Evolutionary conservation across 2,329 filamentous ascomycete species (phyloP), one percentile per base, ranked within the genome.

Genomic region (Aspergillus phoenicis): DNA sequence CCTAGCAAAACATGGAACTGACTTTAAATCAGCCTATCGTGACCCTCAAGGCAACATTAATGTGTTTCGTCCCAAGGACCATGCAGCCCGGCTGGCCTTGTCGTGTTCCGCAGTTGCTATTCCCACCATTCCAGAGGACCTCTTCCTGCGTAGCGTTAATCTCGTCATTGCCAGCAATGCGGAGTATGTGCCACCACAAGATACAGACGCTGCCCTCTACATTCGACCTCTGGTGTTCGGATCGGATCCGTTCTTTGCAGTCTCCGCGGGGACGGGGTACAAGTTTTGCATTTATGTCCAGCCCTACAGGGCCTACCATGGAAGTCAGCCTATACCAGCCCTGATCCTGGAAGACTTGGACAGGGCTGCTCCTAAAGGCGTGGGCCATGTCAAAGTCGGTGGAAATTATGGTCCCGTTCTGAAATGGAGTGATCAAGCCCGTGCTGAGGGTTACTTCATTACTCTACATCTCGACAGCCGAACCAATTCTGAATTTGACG

Each of bases 371-470:
- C 73, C 75, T 0, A 64, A 63, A 15, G 75, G 75, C 2, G 70
- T 68, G 1, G 74, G 75, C 2, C 62, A 64, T 33, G 73, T 66
- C 28, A 77, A 77, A 59, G 70, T 76, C 8, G 75, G 75, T 5
- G 75, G 75, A 0, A 77, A 77, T 58, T 78, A 78, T 60, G 75
- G 72, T 0, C 72, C 75, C 4, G 75, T 74, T 2, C 63, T 76
- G n/a, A 63, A 66, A n/a, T 74, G 69, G 60, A 70, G 62, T 8
- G 68, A 70, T 11, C 64, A 70, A 38, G 75, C 75, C n/a, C 55
- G 63, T 13, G 62, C 59, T 8, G 66, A 73, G 24, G 75, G 74
- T 1, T 78, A 66, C 51, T 58, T 55, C 4, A 66, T 78, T n/a
- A 74, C 70, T 2, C 63, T 77, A 38, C 74, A 76, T 58, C 62